These are phyloP conservation scores for Hansenula anomala DNA, from an alignment of 1,139 yeast species.

Conservation along the genomic window DNA sequence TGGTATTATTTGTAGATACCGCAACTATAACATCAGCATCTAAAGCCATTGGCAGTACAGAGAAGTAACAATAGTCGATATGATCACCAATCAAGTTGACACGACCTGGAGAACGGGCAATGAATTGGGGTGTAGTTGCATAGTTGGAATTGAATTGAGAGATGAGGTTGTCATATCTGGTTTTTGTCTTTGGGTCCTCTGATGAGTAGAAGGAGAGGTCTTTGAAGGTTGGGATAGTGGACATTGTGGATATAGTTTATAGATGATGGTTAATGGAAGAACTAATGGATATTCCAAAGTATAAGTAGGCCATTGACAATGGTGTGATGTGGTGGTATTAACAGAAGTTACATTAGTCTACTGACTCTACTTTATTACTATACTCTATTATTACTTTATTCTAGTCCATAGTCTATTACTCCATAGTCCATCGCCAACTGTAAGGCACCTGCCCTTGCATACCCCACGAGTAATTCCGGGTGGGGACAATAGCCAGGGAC, in stretches of 20 bases:
- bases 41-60: constrained; percentile 75
- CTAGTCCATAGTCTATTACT: too few relatives aligned
- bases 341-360: too few relatives aligned
- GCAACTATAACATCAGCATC: constrained; percentile 62
- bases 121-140: constrained; percentile 33
- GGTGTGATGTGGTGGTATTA: too few relatives aligned
- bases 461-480: too few relatives aligned
- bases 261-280: too few relatives aligned
- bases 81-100: constrained; percentile 76
- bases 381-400: too few relatives aligned
- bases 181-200: constrained; percentile 23
- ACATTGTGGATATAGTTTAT: background rate
- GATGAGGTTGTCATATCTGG: constrained; percentile 27
- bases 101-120: constrained; percentile 67
- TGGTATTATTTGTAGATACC: constrained; percentile 29
- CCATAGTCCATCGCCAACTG: too few relatives aligned
- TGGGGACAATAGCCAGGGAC: too few relatives aligned
- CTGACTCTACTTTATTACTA: too few relatives aligned
- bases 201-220: constrained; percentile 32
- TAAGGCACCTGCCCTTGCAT: too few relatives aligned
- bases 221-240: constrained; percentile 31
- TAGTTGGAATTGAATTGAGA: constrained; percentile 23
- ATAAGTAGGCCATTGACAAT: too few relatives aligned
- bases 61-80: constrained; percentile 63
- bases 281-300: too few relatives aligned